Evolutionary conservation across 2,329 filamentous ascomycete species (phyloP).

Genomic region (Ophiostoma triangulosporum): DNA sequence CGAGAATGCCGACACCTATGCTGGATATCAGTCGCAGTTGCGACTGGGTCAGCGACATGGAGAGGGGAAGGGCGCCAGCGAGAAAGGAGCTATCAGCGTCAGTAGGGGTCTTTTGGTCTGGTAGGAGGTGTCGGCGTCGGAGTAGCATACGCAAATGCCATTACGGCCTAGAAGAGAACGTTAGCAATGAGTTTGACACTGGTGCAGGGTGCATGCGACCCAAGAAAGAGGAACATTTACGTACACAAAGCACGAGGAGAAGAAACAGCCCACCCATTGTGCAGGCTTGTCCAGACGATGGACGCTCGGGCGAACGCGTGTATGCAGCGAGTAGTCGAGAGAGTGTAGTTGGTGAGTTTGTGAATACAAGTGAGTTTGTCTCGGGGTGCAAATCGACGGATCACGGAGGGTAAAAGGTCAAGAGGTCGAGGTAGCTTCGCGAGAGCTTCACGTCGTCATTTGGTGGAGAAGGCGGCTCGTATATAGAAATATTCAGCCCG

Average conservation of each 20-base stretch:
- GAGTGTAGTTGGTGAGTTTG: background rate
- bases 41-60: constrained; percentile 73
- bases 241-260: constrained; percentile 21
- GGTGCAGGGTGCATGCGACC: background rate
- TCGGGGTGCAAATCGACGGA: background rate
- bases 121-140: background rate
- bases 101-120: background rate
- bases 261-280: constrained; percentile 23
- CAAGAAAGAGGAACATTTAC: constrained; percentile 6
- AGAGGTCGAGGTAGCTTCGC: background rate
- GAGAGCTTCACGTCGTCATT: constrained; percentile 4
- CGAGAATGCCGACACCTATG: constrained; percentile 83
- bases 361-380: too few relatives aligned
- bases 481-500: background rate
- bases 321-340: background rate
- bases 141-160: constrained; percentile 41
- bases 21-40: constrained; percentile 83
- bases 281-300: constrained; percentile 3
- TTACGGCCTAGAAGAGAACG: constrained; percentile 31
- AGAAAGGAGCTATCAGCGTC: constrained; percentile 62
- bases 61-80: constrained; percentile 79
- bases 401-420: background rate
- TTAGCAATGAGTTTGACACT: constrained; percentile 13
- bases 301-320: background rate
- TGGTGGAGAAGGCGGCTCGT: background rate